These are phyloP conservation scores for Colletotrichum sp. DNA, from an alignment of 2,329 filamentous ascomycete genomes.

Conservation along the genomic window DNA sequence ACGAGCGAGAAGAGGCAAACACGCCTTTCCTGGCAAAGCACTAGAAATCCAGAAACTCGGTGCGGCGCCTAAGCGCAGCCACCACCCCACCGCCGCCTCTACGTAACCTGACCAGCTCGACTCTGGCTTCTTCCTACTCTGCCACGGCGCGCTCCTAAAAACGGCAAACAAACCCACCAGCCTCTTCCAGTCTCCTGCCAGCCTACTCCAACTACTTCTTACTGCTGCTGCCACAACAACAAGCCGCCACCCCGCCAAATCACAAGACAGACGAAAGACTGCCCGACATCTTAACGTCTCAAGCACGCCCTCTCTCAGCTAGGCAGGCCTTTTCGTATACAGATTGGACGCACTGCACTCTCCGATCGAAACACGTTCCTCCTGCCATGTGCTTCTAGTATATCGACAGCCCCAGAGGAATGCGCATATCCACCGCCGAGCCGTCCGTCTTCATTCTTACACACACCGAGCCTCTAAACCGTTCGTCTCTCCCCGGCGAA, in stretches of 20 bases:
- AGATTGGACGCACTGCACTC: not conserved
- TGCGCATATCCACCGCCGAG: constrained; percentile 11
- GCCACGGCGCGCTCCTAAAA: constrained; percentile 18
- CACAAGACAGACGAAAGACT: constrained; percentile 16
- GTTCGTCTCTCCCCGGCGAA: not conserved
- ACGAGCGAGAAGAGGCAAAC: constrained; percentile 2
- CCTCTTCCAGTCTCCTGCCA: constrained; percentile 12
- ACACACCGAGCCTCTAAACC: not conserved
- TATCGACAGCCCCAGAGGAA: constrained; percentile 18
- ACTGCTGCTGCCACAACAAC: constrained; percentile 6
- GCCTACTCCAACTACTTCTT: not conserved
- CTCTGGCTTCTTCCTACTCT: constrained; percentile 8
- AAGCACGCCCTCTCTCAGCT: not conserved
- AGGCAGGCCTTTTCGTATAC: not conserved
- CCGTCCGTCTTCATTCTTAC: constrained; percentile 10
- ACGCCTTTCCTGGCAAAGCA: constrained; percentile 4
- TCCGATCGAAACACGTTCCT: constrained; percentile 2
- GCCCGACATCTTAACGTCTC: not conserved
- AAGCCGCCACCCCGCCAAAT: constrained; percentile 17
- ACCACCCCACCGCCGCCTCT: constrained; percentile 18
- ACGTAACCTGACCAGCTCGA: constrained; percentile 5
- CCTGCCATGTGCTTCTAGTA: constrained; percentile 12
- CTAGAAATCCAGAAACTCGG: constrained; percentile 17
- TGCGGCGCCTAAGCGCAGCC: constrained; percentile 20
- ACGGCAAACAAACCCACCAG: constrained; percentile 15